These are phyloP conservation scores for Collybia nuda DNA, from an alignment of 768 basidiomycete species.

Conservation along the genomic window DNA sequence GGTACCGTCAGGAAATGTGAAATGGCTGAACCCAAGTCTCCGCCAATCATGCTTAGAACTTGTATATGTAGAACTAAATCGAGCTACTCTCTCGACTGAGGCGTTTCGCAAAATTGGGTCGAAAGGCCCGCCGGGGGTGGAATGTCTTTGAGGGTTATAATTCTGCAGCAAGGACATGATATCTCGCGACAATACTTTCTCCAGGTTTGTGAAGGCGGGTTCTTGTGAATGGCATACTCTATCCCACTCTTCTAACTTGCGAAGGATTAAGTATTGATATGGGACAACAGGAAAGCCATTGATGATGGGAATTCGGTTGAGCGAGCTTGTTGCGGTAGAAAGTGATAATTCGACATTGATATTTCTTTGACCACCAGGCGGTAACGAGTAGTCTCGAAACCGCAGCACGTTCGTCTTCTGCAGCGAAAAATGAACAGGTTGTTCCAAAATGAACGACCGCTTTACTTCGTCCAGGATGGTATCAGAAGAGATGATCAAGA, in stretches of 20 bases:
- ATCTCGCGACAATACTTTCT: background rate
- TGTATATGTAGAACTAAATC: background rate
- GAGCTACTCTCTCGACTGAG: constrained; percentile 3
- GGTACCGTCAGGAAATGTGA: no score
- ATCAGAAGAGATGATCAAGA: background rate
- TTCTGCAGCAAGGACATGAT: background rate
- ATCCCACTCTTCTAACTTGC: constrained; percentile 10
- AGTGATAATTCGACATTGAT: background rate
- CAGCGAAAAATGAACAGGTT: constrained; percentile 1
- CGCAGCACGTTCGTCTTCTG: background rate
- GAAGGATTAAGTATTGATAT: constrained; percentile 7
- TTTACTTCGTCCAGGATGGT: background rate
- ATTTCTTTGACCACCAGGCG: background rate
- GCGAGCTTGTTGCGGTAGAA: background rate
- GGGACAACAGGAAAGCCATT: constrained; percentile 8
- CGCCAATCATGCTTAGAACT: constrained; percentile 1
- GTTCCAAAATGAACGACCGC: background rate
- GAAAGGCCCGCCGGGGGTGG: background rate
- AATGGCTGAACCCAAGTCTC: background rate
- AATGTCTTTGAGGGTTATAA: background rate
- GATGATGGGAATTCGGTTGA: background rate
- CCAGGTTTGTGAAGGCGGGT: background rate
- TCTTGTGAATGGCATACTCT: background rate
- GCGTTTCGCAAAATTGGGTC: constrained; percentile 5
- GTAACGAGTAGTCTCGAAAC: background rate